Conservation (phyloP, 2,329 filamentous ascomycete genomes). For the Fusarium sp. region DNA sequence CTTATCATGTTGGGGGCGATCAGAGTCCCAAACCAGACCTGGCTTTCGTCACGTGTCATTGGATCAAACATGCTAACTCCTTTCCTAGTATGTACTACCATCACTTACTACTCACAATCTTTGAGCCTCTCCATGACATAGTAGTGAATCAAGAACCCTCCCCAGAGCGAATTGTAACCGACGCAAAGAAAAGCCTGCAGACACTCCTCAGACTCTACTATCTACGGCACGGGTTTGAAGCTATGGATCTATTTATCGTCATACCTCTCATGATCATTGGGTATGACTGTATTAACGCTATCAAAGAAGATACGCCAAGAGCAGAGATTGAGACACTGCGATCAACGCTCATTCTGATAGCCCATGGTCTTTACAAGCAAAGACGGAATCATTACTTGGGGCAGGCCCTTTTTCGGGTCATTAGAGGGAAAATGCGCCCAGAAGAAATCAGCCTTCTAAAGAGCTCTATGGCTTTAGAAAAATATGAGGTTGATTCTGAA, state of each 20-base stretch:
- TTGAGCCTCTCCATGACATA: conserved; percentile 37
- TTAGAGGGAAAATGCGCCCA: conserved; percentile 49
- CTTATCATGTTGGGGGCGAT: not conserved
- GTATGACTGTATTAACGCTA: conserved; percentile 42
- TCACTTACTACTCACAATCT: conserved; percentile 42
- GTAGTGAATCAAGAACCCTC: not conserved
- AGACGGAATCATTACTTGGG: conserved; percentile 50
- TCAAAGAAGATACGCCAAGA: conserved; percentile 25
- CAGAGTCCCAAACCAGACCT: not conserved
- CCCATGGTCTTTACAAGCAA: conserved; percentile 49
- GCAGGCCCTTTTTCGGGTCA: conserved; percentile 48
- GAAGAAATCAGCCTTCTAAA: conserved; percentile 40
- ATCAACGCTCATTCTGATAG: conserved; percentile 49
- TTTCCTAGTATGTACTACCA: conserved; percentile 38
- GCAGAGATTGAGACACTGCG: conserved; percentile 42
- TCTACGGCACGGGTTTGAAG: conserved; percentile 48
- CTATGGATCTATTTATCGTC: conserved; percentile 47
- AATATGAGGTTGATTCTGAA: conserved; percentile 32
- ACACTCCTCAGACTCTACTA: conserved; percentile 47
- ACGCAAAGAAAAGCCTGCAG: conserved; percentile 35
- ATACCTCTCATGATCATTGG: conserved; percentile 48
- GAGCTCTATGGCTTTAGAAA: conserved; percentile 28
- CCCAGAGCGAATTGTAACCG: conserved; percentile 35
- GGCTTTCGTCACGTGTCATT: too few species aligned
- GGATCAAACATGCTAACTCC: not conserved